Conservation (phyloP, 257 asterid species). For the Ilex aquifolium region DNA sequence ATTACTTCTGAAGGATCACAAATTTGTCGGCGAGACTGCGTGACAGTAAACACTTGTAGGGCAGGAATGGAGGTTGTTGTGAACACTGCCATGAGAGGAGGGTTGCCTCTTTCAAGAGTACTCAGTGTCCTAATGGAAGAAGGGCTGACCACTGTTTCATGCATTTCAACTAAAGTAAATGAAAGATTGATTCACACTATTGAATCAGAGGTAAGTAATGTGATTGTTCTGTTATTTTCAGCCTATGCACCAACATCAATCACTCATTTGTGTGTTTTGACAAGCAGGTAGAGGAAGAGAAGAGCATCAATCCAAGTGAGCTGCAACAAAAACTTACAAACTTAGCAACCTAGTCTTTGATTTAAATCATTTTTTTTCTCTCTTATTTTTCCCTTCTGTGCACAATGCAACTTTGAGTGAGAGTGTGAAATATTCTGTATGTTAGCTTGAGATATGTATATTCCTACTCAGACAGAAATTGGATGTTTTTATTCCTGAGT, state of each 20-base stretch:
- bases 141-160: constrained; percentile 32
- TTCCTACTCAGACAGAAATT: too few relatives aligned
- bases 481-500: too few relatives aligned
- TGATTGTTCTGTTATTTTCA: not conserved
- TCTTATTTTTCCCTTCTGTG: too few relatives aligned
- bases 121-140: constrained; percentile 21
- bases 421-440: too few relatives aligned
- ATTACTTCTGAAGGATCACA: not conserved
- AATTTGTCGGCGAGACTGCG: constrained; percentile 4
- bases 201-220: constrained; percentile 35
- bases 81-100: constrained; percentile 9
- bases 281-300: constrained; percentile 15
- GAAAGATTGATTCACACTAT: constrained; percentile 31
- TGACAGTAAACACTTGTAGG: constrained; percentile 28
- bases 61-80: constrained; percentile 39
- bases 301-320: constrained; percentile 9
- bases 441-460: too few relatives aligned
- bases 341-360: not conserved
- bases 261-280: too few relatives aligned
- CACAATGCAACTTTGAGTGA: too few relatives aligned
- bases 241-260: not conserved
- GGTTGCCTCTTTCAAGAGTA: constrained; percentile 30
- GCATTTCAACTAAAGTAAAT: constrained; percentile 30
- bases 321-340: constrained; percentile 15
- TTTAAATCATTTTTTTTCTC: too few relatives aligned